phyloP scores from a whole-genome alignment of 305 asterid species.

The Fraxinus greggii region DNA sequence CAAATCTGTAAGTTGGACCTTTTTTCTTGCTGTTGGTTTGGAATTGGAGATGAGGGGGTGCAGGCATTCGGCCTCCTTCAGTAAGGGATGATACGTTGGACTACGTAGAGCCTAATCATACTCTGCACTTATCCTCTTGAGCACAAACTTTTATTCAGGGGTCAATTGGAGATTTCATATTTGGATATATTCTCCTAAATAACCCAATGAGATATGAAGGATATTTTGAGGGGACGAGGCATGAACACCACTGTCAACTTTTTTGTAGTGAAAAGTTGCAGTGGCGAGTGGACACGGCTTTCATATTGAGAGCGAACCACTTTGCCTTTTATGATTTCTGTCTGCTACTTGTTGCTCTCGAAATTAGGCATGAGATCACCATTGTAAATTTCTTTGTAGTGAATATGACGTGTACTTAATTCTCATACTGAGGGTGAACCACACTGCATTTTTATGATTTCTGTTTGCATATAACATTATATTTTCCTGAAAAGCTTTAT shows the following conservation, averaged over 20 bases:
- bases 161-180: no score
- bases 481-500: neutral
- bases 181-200: neutral
- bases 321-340: neutral
- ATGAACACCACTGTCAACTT: neutral
- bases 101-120: neutral
- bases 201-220: neutral
- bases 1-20: conserved; percentile 46
- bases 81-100: neutral
- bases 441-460: neutral
- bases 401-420: no score
- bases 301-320: neutral
- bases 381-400: no score
- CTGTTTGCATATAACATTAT: neutral
- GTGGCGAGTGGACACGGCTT: neutral
- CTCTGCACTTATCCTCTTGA: neutral
- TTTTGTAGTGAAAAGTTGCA: neutral
- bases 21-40: neutral
- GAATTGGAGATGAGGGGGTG: neutral
- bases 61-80: neutral
- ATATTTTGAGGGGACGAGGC: neutral
- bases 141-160: neutral
- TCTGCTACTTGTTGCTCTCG: no score
- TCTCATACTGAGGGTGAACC: neutral
- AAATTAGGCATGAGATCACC: no score